Percentiles rank a stretch among this genome's conserved stretches.
Conservation (phyloP, 257 asterid genomes). For the Asclepias syriaca region DNA sequence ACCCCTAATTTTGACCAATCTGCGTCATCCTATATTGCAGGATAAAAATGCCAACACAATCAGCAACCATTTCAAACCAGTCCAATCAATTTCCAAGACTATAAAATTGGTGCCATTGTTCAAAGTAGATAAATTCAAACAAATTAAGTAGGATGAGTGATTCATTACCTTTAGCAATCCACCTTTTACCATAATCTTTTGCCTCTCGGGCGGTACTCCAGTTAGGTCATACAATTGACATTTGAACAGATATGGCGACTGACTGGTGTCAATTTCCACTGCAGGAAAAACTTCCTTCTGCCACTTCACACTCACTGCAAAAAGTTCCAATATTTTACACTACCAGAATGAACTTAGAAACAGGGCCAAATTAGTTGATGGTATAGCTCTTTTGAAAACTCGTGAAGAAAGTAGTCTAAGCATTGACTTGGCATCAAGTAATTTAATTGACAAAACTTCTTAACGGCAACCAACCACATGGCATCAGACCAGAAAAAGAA, state of each 20-base stretch:
- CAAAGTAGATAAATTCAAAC: not conserved
- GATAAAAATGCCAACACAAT: constrained; percentile 19
- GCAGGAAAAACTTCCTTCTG: constrained; percentile 71
- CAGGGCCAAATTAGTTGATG: not conserved
- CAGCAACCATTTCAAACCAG: constrained; percentile 9
- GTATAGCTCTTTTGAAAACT: not conserved
- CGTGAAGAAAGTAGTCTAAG: not conserved
- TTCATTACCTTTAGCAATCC: constrained; percentile 82
- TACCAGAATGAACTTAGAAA: not conserved
- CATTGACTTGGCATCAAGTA: not conserved
- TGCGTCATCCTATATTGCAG: constrained; percentile 65
- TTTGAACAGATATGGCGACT: constrained; percentile 88
- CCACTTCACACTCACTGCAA: constrained; percentile 96
- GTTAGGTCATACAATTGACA: constrained; percentile 92
- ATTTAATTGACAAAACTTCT: not conserved
- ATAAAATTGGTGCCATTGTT: constrained; percentile 1
- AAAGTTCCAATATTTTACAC: constrained; percentile 6
- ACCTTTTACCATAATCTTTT: constrained; percentile 98
- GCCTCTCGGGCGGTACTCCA: constrained; percentile 99
- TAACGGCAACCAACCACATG: not conserved
- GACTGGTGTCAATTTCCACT: constrained; percentile 87
- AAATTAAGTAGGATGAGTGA: constrained; percentile 11
- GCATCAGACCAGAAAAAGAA: not conserved
- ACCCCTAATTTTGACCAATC: constrained; percentile 93
- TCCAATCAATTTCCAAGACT: not conserved